phyloP scores from a whole-genome alignment of 2,329 filamentous ascomycete species.

The Diaporthe longicolla region DNA sequence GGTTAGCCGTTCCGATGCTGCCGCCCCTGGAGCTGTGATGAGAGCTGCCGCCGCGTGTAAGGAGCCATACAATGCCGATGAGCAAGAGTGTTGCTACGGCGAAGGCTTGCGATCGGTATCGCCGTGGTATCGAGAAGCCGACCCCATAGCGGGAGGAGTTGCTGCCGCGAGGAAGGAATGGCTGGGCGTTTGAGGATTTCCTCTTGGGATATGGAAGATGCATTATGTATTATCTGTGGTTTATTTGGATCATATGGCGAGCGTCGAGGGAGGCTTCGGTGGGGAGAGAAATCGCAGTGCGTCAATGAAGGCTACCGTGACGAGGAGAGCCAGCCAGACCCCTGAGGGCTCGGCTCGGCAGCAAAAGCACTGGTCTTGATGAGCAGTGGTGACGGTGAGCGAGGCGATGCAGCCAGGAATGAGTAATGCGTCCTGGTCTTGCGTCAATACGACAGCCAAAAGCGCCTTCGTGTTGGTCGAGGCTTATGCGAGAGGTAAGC shows the following conservation, averaged over 20 bases:
- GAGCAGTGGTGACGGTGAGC: slow-evolving; percentile 7
- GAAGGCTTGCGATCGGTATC: slow-evolving; percentile 73
- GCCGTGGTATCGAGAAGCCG: slow-evolving; percentile 56
- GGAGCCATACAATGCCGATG: slow-evolving; percentile 72
- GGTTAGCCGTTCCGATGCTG: slow-evolving; percentile 40
- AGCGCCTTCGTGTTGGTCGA: slow-evolving; percentile 11
- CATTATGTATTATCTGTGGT: slow-evolving; percentile 65
- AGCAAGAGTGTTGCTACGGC: slow-evolving; percentile 68
- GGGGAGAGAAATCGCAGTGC: slow-evolving; percentile 1
- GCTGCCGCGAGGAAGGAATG: slow-evolving; percentile 72
- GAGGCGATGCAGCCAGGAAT: slow-evolving; percentile 9
- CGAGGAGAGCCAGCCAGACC: slow-evolving; percentile 18
- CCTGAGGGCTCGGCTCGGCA: slow-evolving; percentile 12
- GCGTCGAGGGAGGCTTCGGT: not conserved
- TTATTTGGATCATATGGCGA: not conserved
- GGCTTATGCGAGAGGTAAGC: slow-evolving; percentile 16
- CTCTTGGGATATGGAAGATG: slow-evolving; percentile 92
- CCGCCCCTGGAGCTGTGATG: slow-evolving; percentile 34
- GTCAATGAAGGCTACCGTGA: slow-evolving; percentile 38
- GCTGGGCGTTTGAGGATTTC: slow-evolving; percentile 83
- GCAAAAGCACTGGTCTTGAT: not conserved
- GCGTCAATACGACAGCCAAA: not conserved
- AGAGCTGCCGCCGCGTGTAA: slow-evolving; percentile 60
- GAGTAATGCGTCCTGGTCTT: not conserved
- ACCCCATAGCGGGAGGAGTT: slow-evolving; percentile 17